Percentiles rank a stretch among this genome's conserved stretches.
Conservation (phyloP, 2,329 filamentous ascomycete genomes). For the Verruconis gallopava region DNA sequence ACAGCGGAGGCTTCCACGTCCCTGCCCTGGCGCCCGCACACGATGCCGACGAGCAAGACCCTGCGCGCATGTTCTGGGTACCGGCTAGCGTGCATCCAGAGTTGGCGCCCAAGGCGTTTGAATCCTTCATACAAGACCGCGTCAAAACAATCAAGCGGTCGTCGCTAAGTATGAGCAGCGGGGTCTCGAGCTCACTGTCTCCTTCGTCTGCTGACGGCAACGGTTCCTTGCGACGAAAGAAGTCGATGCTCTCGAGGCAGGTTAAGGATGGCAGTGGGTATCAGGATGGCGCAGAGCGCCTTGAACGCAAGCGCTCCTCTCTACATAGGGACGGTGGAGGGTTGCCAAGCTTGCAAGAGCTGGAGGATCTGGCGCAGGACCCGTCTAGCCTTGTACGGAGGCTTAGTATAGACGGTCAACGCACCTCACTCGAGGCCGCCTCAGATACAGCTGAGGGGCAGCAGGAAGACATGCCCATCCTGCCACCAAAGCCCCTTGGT, state of each 20-base stretch:
- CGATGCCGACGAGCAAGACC: slow-evolving; percentile 66
- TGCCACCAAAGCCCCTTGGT: slow-evolving; percentile 61
- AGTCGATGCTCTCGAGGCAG: slow-evolving; percentile 89
- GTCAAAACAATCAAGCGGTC: slow-evolving; percentile 79
- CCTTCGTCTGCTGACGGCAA: slow-evolving; percentile 43
- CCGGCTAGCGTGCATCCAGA: slow-evolving; percentile 90
- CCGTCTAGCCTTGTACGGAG: slow-evolving; percentile 58
- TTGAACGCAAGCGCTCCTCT: slow-evolving; percentile 58
- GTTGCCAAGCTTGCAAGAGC: slow-evolving; percentile 42
- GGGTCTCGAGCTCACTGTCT: slow-evolving; percentile 45
- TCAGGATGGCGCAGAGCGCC: slow-evolving; percentile 67
- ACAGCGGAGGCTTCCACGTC: slow-evolving; percentile 42
- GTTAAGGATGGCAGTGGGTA: slow-evolving; percentile 69
- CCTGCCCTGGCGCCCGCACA: slow-evolving; percentile 57
- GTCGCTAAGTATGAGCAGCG: slow-evolving; percentile 46
- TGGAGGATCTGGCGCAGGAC: slow-evolving; percentile 76
- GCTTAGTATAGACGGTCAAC: slow-evolving; percentile 41
- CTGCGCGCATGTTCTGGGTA: slow-evolving; percentile 86
- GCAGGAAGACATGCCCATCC: slow-evolving; percentile 67
- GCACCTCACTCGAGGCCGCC: slow-evolving; percentile 28
- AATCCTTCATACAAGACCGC: slow-evolving; percentile 86
- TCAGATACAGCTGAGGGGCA: slow-evolving; percentile 11
- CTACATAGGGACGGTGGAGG: slow-evolving; percentile 48
- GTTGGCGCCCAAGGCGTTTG: slow-evolving; percentile 89
- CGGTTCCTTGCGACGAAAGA: slow-evolving; percentile 61